Conservation (phyloP, 139 green algal species). For the Pseudopediastrum boryanum region DNA sequence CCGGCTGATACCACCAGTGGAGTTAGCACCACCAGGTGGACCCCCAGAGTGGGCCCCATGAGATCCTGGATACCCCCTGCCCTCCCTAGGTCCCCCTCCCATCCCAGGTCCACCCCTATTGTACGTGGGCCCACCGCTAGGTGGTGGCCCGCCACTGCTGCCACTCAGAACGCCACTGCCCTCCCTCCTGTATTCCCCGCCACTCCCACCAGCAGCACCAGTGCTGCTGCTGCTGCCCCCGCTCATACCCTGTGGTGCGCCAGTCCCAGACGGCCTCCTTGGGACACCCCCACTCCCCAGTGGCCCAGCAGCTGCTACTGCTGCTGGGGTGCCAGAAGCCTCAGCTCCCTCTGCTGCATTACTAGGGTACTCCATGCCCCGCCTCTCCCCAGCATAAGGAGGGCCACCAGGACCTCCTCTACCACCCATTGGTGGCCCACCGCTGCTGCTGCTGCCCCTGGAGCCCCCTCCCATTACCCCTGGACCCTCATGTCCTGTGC, state of each 20-base stretch:
- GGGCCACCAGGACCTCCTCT: neutral
- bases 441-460: conserved; percentile 21
- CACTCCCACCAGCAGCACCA: too few species aligned
- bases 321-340: too few species aligned
- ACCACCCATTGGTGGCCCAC: neutral
- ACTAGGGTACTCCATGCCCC: neutral
- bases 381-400: neutral
- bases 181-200: too few species aligned
- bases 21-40: neutral
- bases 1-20: neutral
- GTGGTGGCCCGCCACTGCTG: neutral
- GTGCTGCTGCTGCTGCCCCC: too few species aligned
- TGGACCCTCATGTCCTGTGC: too few species aligned
- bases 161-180: neutral
- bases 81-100: neutral
- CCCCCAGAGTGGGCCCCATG: too few species aligned
- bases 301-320: conserved; percentile 2
- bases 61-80: neutral
- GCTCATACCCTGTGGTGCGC: neutral
- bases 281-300: neutral
- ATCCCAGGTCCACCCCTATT: too few species aligned
- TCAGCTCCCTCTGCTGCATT: neutral
- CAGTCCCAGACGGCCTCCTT: neutral
- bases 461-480: too few species aligned
- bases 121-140: too few species aligned